phyloP scores from a whole-genome alignment of 306 rosid genomes.

The Rosa multiflora region DNA sequence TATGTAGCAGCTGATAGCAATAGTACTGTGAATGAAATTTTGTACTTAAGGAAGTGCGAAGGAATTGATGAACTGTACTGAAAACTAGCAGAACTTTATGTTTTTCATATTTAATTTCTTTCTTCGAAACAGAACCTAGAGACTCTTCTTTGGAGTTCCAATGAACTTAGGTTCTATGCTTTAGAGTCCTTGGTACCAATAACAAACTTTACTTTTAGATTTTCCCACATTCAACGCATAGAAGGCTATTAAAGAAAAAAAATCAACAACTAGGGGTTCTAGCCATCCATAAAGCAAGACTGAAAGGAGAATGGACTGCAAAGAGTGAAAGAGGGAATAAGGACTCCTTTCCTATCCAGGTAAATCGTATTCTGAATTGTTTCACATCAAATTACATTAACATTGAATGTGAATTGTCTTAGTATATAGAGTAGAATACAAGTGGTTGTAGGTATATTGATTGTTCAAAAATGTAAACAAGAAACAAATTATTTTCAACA shows the following conservation, averaged over 20 bases:
- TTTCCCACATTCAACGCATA: neutral
- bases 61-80: neutral
- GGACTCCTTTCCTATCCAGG: constrained; percentile 31
- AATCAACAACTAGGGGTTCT: neutral
- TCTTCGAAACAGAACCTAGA: neutral
- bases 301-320: constrained; percentile 26
- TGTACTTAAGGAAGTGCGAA: neutral
- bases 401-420: constrained; percentile 26
- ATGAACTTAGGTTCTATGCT: neutral
- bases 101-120: neutral
- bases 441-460: constrained; percentile 41
- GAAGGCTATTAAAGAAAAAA: neutral
- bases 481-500: constrained; percentile 27
- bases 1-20: neutral
- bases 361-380: constrained; percentile 30
- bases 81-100: neutral
- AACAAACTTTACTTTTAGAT: neutral
- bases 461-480: constrained; percentile 14
- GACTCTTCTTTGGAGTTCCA: neutral
- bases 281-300: constrained; percentile 5
- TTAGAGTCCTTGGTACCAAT: neutral
- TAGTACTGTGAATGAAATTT: neutral
- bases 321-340: neutral
- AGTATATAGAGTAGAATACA: constrained; percentile 39
- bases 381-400: constrained; percentile 13